These are phyloP conservation scores for Gossypium bickii DNA, from an alignment of 345 rosid species.

Conservation along the genomic window DNA sequence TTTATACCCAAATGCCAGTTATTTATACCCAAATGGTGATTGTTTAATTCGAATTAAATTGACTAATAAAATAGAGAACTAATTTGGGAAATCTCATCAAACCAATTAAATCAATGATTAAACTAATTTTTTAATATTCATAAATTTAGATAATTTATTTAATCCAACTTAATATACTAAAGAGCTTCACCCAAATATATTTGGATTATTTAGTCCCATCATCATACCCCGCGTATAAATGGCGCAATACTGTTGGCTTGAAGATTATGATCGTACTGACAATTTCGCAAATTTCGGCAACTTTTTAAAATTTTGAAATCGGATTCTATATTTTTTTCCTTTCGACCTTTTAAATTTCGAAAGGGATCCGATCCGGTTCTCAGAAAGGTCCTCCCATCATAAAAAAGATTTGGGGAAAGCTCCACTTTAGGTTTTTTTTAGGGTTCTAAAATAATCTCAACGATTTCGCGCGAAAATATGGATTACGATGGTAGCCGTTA, in stretches of 20 bases:
- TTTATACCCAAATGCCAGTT: fast-evolving
- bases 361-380: background rate
- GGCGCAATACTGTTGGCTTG: background rate
- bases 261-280: slow-evolving; percentile 1
- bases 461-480: slow-evolving; percentile 14
- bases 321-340: background rate
- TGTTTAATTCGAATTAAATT: fast-evolving
- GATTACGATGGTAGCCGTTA: slow-evolving; percentile 22
- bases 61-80: fast-evolving
- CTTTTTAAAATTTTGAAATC: background rate
- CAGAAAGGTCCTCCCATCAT: background rate
- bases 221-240: background rate
- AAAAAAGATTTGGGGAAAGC: background rate
- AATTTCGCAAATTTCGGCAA: background rate
- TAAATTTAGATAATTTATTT: too few species aligned
- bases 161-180: too few species aligned
- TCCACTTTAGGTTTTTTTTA: background rate
- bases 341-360: background rate
- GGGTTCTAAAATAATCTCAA: background rate
- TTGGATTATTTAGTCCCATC: background rate
- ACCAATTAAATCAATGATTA: too few species aligned
- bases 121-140: too few species aligned
- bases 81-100: fast-evolving
- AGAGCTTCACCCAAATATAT: background rate
- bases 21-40: fast-evolving